Evolutionary conservation across 495 filamentous ascomycete genomes (phyloP), one percentile per base, ranked within the genome.

Genomic region (Lindgomyces ingoldianus): DNA sequence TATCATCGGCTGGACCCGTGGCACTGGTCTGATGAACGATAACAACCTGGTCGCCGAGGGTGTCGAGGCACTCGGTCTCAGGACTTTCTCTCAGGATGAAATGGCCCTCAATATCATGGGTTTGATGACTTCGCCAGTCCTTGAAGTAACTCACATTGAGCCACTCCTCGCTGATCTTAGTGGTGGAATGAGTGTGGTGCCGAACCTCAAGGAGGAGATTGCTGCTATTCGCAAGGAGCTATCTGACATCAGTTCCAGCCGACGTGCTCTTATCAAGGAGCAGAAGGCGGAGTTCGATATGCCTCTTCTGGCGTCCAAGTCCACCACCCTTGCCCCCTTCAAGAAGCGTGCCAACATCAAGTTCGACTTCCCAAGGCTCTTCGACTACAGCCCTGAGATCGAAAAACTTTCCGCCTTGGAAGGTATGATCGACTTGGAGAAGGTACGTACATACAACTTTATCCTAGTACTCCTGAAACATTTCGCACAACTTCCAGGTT

Each of bases 81-180:
- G 95, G 64, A 99, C 94, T 3, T 99, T 99, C 80, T 97, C 93
- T 18, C 95, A 98, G 79, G 91, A 95, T 70, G 94, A 99, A 77
- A 99, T 99, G 94, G 94, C 94, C 2, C 97, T 99, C 83, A 99
- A 98, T 76, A 78, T 99, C 56, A 86, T 99, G 36, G 93, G 94
- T 59, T 85, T 99, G 48, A 97, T 99, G 94, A 86, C 93, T 3
- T 91, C 94, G 10, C 84, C 87, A 24, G 90, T 99, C 63, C 92
- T 96, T 69, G 91, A 98, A 71, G 85, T 99, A 27, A 98, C 94
- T 81, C 94, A 99, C 77, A 81, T 85, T 27, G 93, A 99, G 74
- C 94, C 94, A 3, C 91, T 99, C 58, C 97, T 89, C 75, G 94
- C 95, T 52, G 94, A 99, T 78, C 83, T 99, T 29, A 99, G 97